These are phyloP conservation scores for Astragalus glycyphyllos DNA, from an alignment of 306 rosid species.

Conservation along the genomic window DNA sequence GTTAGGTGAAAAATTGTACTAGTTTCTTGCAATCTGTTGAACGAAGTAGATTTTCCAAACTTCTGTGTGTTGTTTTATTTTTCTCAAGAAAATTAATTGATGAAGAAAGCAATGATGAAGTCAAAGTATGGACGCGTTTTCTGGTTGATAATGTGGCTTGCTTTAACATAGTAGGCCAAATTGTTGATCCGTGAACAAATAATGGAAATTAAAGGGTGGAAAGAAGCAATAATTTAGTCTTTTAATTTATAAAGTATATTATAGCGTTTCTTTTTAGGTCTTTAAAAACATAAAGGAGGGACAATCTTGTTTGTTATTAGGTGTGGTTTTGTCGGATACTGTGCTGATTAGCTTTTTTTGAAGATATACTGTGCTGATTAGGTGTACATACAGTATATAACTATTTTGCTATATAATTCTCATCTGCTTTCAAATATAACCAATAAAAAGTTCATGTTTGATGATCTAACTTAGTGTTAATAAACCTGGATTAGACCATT, in stretches of 20 bases:
- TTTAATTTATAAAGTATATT: constrained; percentile 6
- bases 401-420: no score
- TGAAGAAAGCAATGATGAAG: not conserved
- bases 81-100: no score
- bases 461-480: no score
- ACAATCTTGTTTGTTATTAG: constrained; percentile 15
- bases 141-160: constrained; percentile 21
- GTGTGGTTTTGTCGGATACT: constrained; percentile 9
- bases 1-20: no score
- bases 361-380: constrained; percentile 6
- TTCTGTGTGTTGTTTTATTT: no score
- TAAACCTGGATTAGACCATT: no score
- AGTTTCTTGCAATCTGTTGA: no score
- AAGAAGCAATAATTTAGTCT: constrained; percentile 3
- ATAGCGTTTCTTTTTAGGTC: constrained; percentile 41
- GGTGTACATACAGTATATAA: no score
- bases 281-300: constrained; percentile 14
- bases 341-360: not conserved
- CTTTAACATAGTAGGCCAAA: not conserved
- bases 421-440: no score
- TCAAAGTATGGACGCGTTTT: constrained; percentile 28
- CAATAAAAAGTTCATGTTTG: no score
- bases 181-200: not conserved
- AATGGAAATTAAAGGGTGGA: constrained; percentile 15
- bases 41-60: no score